Base-by-base conservation (phyloP, 108 stramenopile genomes). In the Skeletonema costatum region DNA sequence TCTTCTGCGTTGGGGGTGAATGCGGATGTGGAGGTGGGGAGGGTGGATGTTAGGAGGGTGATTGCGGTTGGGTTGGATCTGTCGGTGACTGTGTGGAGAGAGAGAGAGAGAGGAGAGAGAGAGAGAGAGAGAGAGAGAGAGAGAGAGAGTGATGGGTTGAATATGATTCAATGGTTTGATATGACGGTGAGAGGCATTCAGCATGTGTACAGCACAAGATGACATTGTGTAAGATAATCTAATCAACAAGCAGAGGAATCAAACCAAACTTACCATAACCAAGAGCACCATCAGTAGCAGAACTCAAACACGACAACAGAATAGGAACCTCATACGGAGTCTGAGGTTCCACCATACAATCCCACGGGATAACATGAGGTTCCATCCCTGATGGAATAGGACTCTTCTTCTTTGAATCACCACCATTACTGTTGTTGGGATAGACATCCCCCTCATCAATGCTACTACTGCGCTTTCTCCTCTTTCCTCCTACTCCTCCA, bases 261-360 rank as follows among this genome's bases (percentile, higher is more conserved):
- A 56, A 11, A 17, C n/a, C 25, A 25, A 39, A 74, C 75, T 82
- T 81, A 79, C 86, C 71, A 79, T 82, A 93, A 11, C 88, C 92
- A 35, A 82, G 88, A 19, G 82, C 87, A 59, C 77, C 75, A 51
- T 89, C 93, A 11, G 93, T 88, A 13, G 78, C 80, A 35, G 83
- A 71, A 58, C 87, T 86, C 60, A 93, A 63, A 25, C 84, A 86
- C 21, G 90, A 92, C 30, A 94, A 65, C 7, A 91, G 65, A 32
- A 95, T 60, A 2, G 96, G 93, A 60, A 95, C 79, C 16, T 88
- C 94, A 39, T 84, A 83, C 2, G 96, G 96, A 11, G 93, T 91
- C 66, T 76, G 68, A 19, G 96, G 92, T 42, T 89, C 84, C 4
- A 70, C 80, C 39, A 71, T 71, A 46, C 84, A 90, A 64, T 82